Base-by-base conservation (phyloP, 495 filamentous ascomycete genomes). In the Penicillium verhagenii region DNA sequence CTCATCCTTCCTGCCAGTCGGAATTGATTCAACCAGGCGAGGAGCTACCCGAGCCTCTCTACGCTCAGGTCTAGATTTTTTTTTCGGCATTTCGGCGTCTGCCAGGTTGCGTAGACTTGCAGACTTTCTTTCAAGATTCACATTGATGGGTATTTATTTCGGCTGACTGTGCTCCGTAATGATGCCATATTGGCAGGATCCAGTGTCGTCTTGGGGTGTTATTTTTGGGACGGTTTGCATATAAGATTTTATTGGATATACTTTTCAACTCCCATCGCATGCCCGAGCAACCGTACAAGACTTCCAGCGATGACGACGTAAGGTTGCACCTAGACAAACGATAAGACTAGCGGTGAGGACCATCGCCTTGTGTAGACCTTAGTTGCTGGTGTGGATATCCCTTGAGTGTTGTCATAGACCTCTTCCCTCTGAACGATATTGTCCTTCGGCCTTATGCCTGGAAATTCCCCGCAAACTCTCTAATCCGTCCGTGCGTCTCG, bases 11-110 rank as follows among this genome's bases (percentile, higher is more conserved):
- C 23, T 72, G 70, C 37, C 60, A 59, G 8, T 50, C 52, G 9
- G 65, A 72, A 50, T 54, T 65, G 57, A 67, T 73, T 33, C 65
- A 72, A 46, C 71, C 73, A 28, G 68, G 71, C 1, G 74, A 82
- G 18, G 70, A 83, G 50, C 70, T 86, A 43, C 84, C 84, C 7
- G 76, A 69, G 38, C 83, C 85, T 16, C 68, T 88, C 14, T 87
- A 84, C 77, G 76, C 78, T 37, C 76, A 86, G 61, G 80, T 86
- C 21, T 88, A 65, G 64, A 16, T 23, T 21, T 25, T 24, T 16
- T n/a, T 44, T 13, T 35, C 37, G 37, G 6, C 4, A 43, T 43
- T 14, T 16, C 21, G 14, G 21, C 42, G 6, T 45, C 23, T 24
- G 40, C 11, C 11, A 16, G 42, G 26, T 24, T 26, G 23, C 11